Base-by-base conservation (phyloP, 352 stramenopile species). In the Phytophthora rubi region DNA sequence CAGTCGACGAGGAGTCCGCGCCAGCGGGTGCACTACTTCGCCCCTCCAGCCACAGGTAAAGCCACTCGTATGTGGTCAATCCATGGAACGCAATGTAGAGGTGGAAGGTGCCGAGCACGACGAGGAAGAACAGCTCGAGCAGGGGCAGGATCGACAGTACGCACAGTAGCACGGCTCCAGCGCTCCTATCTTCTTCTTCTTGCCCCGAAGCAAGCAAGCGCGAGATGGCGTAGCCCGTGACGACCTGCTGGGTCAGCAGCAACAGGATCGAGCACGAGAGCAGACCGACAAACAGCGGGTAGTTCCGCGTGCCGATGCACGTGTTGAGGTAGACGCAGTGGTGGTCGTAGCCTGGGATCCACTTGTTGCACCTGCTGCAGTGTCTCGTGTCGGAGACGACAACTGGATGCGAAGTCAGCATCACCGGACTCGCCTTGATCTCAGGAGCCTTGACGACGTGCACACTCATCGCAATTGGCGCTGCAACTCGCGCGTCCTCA, bases 321-420 rank as follows among this genome's bases (percentile, higher is more conserved):
- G 93, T 98, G 75, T 98, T 98, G 58, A 98, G 85, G 90, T 93
- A 97, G 51, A 90, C 85, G 76, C 96, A 99, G 80, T 99, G 96
- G 83, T 99, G 95, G 79, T 99, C 95, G 75, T 98, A 98, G 54
- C 88, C 85, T 15, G 78, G 75, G 35, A 98, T 85, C 80, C 96
- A 98, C 77, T 98, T 99, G 75, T 97, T 89, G 73, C 96, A 99
- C 58, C 91, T 90, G 67, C 88, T 82, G 78, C 95, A 99, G 74
- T 99, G 95, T 64, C 74, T 82, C 30, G 82, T 92, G 42, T 75
- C 64, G 4, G 57, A 56, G 15, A 60, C 61, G 15, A 57, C 53
- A 5, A 71, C 64, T 7, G 59, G 10, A 51, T 66, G 54, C 26
- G 55, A 55, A 62, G 75, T 8, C 53, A 62, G 21, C 35, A 77